phyloP scores from a whole-genome alignment of 805 yeast species.

The Nakazawaea wyomingensis region DNA sequence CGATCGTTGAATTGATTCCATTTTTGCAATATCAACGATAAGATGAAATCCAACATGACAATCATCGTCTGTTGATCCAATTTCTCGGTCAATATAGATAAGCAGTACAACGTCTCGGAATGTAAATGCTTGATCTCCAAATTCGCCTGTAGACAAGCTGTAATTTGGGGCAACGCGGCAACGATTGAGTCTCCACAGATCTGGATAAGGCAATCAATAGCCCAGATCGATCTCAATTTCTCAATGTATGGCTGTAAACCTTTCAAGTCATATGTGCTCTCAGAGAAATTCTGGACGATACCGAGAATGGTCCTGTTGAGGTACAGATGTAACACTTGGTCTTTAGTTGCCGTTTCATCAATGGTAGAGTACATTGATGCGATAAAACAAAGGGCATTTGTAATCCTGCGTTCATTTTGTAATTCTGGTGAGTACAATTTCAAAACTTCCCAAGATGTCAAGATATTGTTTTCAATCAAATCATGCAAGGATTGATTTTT shows the following conservation, averaged over 20 bases:
- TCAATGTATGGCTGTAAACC: conserved; percentile 71
- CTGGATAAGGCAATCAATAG: conserved; percentile 62
- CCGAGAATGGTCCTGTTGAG: conserved; percentile 64
- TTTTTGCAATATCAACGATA: conserved; percentile 67
- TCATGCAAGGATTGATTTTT: conserved; percentile 26
- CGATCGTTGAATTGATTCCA: conserved; percentile 48
- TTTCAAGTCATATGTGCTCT: conserved; percentile 65
- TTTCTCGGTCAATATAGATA: conserved; percentile 56
- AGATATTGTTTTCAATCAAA: conserved; percentile 30
- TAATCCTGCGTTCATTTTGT: conserved; percentile 26
- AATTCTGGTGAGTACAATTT: conserved; percentile 32
- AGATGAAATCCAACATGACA: conserved; percentile 65
- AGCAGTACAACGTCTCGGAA: conserved; percentile 57
- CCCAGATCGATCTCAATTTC: conserved; percentile 65
- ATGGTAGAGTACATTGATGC: conserved; percentile 20
- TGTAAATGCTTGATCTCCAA: conserved; percentile 60
- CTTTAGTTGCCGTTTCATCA: conserved; percentile 23
- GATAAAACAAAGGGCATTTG: conserved; percentile 33
- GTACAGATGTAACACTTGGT: conserved; percentile 30
- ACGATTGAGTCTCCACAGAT: conserved; percentile 49
- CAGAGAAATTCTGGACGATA: conserved; percentile 73
- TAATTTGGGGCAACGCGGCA: conserved; percentile 76
- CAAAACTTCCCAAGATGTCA: conserved; percentile 41
- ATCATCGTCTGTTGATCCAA: conserved; percentile 53
- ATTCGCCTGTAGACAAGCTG: conserved; percentile 79